Base-by-base conservation (phyloP, 2,329 filamentous ascomycete genomes). In the Fusarium sp. region DNA sequence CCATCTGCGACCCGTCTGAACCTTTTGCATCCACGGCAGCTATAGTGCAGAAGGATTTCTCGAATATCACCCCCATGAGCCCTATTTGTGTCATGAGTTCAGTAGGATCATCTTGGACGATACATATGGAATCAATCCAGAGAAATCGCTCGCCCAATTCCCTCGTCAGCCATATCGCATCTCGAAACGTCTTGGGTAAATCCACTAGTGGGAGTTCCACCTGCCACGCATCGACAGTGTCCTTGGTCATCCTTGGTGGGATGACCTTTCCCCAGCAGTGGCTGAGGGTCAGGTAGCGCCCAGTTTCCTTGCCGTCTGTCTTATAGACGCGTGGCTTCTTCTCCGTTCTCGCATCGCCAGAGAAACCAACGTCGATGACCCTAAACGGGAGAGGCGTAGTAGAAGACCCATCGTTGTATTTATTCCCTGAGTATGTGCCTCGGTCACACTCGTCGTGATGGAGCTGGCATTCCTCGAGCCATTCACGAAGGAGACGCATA, bases 401-500 rank as follows among this genome's bases (percentile, higher is more conserved):
- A 6, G 52, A 34, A 35, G n/a, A 56, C 1, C n/a, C 24, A 2
- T 35, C 31, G 13, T 56, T 13, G 9, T 24, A 56, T 35, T 31
- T 56, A 0, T 56, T 56, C 4, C 52, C 52, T 2, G 52, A 56
- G 14, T 31, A 56, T 56, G 52, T 56, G 6, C 52, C 52, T 22
- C n/a, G 18, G 13, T n/a, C 29, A 9, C 52, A 56, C 29, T 34
- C 29, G 6, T 56, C 52, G 13, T 56, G 52, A 56, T 24, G 27
- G 4, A 59, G 22, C 56, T 59, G 29, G 11, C 56, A 59, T 5
- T 59, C 56, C 10, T 18, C 14, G 2, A 59, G 56, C 56, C 56
- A 59, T 40, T 59, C 35, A 59, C 56, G 35, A 38, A 59, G 56
- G 10, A 59, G 56, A 40, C 56, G 56, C 56, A 59, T 59, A 22